A percentile compares a stretch with the other conserved stretches of the same genome.
These are phyloP conservation scores for Scolecobasidium constrictum DNA, from an alignment of 2,329 filamentous ascomycete species.

Conservation along the genomic window DNA sequence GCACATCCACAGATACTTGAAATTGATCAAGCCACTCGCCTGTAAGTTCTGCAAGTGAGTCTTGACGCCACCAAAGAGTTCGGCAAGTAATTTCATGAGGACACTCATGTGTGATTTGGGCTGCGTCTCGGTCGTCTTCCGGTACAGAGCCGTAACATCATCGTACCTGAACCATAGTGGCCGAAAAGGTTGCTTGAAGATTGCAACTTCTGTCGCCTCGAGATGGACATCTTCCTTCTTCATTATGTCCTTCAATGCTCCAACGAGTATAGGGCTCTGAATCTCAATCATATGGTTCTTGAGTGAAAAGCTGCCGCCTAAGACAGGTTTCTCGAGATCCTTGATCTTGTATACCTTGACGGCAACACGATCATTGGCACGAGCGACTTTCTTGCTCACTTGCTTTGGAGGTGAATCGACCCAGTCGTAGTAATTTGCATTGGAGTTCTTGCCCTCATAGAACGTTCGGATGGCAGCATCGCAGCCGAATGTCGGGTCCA, in stretches of 20 bases:
- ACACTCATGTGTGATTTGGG: constrained; percentile 30
- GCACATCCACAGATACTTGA: constrained; percentile 33
- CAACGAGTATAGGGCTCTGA: constrained; percentile 32
- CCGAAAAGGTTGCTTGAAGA: constrained; percentile 31
- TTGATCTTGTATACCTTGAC: constrained; percentile 39
- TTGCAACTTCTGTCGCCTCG: constrained; percentile 24
- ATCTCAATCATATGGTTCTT: constrained; percentile 32
- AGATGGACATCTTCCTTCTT: constrained; percentile 31
- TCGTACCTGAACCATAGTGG: constrained; percentile 35
- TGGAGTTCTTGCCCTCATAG: constrained; percentile 26
- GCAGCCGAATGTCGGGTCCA: constrained; percentile 14
- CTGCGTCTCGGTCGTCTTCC: constrained; percentile 15
- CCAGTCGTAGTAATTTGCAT: constrained; percentile 23
- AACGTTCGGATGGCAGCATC: constrained; percentile 23
- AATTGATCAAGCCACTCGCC: constrained; percentile 29
- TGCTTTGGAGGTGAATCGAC: constrained; percentile 32
- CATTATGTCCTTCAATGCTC: constrained; percentile 33
- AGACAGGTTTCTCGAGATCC: constrained; percentile 29
- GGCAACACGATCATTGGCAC: constrained; percentile 29
- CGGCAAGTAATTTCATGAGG: constrained; percentile 30
- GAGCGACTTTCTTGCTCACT: constrained; percentile 25
- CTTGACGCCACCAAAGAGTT: constrained; percentile 32
- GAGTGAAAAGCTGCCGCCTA: constrained; percentile 28
- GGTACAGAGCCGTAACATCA: constrained; percentile 26
- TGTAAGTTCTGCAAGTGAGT: constrained; percentile 26